These are phyloP conservation scores for Hibiscus trionum DNA, from an alignment of 345 rosid species.

Conservation along the genomic window DNA sequence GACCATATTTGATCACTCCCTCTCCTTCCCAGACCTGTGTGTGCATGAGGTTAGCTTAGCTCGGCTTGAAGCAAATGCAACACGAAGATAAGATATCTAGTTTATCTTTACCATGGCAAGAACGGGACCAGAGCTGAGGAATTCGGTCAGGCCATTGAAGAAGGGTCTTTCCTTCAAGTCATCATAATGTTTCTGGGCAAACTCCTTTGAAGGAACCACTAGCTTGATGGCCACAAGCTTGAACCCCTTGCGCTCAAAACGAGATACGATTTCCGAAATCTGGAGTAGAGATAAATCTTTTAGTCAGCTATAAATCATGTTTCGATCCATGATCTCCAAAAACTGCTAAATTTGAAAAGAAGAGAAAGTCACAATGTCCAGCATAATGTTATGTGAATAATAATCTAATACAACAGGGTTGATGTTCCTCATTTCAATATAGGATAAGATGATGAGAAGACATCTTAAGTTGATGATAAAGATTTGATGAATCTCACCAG, in stretches of 20 bases:
- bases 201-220: slow-evolving; percentile 70
- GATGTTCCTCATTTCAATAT: slow-evolving; percentile 2
- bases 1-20: slow-evolving; percentile 83
- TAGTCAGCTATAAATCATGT: not conserved
- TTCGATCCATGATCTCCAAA: not conserved
- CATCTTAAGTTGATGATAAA: not conserved
- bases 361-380: not conserved
- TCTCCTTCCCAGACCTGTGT: slow-evolving; percentile 99
- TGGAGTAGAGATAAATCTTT: slow-evolving; percentile 18
- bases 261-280: slow-evolving; percentile 84
- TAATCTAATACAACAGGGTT: not conserved
- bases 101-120: slow-evolving; percentile 69
- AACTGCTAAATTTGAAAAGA: not conserved
- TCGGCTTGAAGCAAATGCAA: not conserved
- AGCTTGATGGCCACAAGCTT: slow-evolving; percentile 92
- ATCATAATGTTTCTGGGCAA: slow-evolving; percentile 89
- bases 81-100: not conserved
- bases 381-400: not conserved
- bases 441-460: not conserved
- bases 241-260: slow-evolving; percentile 95
- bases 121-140: slow-evolving; percentile 99
- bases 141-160: slow-evolving; percentile 80
- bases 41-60: slow-evolving; percentile 8
- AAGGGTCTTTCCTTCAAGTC: slow-evolving; percentile 93
- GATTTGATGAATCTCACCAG: slow-evolving; percentile 45